phyloP scores from a whole-genome alignment of 2,329 filamentous ascomycete genomes.

The Claviceps paspali region DNA sequence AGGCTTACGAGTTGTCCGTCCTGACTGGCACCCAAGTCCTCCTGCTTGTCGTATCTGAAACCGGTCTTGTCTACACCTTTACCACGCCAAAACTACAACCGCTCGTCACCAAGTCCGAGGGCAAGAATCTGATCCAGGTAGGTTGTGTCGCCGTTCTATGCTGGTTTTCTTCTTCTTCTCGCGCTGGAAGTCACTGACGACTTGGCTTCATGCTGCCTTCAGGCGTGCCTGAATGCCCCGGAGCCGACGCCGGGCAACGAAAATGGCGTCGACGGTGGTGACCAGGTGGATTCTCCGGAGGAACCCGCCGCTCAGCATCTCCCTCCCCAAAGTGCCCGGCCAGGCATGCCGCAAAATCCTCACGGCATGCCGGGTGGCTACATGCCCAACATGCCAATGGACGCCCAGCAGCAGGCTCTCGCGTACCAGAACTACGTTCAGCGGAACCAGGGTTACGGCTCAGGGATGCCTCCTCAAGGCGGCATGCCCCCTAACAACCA shows the following conservation, averaged over 20 bases:
- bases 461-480: slow-evolving; percentile 62
- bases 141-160: too few relatives aligned
- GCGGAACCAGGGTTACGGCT: slow-evolving; percentile 52
- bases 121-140: slow-evolving; percentile 98
- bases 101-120: slow-evolving; percentile 93
- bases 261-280: slow-evolving; percentile 61
- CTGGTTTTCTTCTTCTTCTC: too few relatives aligned
- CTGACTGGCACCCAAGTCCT: slow-evolving; percentile 96
- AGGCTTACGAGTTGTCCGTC: slow-evolving; percentile 96
- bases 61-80: slow-evolving; percentile 93
- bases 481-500: slow-evolving; percentile 73
- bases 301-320: slow-evolving; percentile 67
- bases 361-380: slow-evolving; percentile 47
- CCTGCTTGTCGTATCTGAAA: slow-evolving; percentile 91
- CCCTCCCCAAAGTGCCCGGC: slow-evolving; percentile 41
- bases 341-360: slow-evolving; percentile 49
- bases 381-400: slow-evolving; percentile 50
- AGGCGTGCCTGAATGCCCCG: slow-evolving; percentile 94
- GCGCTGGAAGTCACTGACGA: neutral
- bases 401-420: slow-evolving; percentile 64
- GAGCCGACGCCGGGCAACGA: slow-evolving; percentile 72
- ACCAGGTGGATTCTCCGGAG: slow-evolving; percentile 79
- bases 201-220: slow-evolving; percentile 4
- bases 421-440: slow-evolving; percentile 76
- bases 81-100: slow-evolving; percentile 97